A percentile compares a stretch with the other conserved stretches of the same genome.
phyloP scores from a whole-genome alignment of 2,329 filamentous ascomycete genomes.

The Neofusicoccum umdonicola region DNA sequence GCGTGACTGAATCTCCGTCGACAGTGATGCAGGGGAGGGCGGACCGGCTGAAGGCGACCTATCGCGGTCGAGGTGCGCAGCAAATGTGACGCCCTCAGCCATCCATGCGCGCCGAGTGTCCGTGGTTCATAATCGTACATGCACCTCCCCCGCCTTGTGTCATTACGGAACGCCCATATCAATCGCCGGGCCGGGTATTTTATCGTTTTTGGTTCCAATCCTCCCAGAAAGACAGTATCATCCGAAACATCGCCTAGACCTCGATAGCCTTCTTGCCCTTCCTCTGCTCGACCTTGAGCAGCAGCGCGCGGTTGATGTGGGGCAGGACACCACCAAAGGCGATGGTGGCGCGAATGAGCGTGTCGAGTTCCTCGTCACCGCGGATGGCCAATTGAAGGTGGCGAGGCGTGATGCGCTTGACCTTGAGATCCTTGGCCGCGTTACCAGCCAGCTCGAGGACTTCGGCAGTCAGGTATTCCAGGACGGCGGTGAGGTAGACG shows the following conservation, averaged over 20 bases:
- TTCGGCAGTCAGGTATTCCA: slow-evolving; percentile 97
- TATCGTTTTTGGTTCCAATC: slow-evolving; percentile 7
- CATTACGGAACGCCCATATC: slow-evolving; percentile 15
- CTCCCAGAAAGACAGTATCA: slow-evolving; percentile 9
- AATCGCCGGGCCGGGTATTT: slow-evolving; percentile 16
- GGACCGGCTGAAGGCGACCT: slow-evolving; percentile 1
- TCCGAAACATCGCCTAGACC: slow-evolving; percentile 20
- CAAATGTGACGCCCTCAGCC: slow-evolving; percentile 3
- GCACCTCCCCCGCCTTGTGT: slow-evolving; percentile 8
- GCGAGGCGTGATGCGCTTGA: slow-evolving; percentile 98
- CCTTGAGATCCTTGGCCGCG: slow-evolving; percentile 98
- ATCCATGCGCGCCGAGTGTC: background rate
- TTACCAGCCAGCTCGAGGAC: slow-evolving; percentile 97
- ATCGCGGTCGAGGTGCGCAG: background rate
- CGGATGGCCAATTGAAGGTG: slow-evolving; percentile 97
- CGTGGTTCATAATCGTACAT: slow-evolving; percentile 12
- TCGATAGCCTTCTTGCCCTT: slow-evolving; percentile 69
- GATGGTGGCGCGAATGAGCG: slow-evolving; percentile 94
- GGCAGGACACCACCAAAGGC: slow-evolving; percentile 97
- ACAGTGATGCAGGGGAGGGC: slow-evolving; percentile 8
- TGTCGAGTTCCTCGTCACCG: slow-evolving; percentile 97
- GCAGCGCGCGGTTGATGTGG: slow-evolving; percentile 95
- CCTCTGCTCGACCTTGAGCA: slow-evolving; percentile 97
- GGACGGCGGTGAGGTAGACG: slow-evolving; percentile 95
- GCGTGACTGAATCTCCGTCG: slow-evolving; percentile 8